Percentiles rank a stretch among this genome's conserved stretches.
These are phyloP conservation scores for Bauhinia variegata DNA, from an alignment of 306 rosid genomes.

Conservation along the genomic window DNA sequence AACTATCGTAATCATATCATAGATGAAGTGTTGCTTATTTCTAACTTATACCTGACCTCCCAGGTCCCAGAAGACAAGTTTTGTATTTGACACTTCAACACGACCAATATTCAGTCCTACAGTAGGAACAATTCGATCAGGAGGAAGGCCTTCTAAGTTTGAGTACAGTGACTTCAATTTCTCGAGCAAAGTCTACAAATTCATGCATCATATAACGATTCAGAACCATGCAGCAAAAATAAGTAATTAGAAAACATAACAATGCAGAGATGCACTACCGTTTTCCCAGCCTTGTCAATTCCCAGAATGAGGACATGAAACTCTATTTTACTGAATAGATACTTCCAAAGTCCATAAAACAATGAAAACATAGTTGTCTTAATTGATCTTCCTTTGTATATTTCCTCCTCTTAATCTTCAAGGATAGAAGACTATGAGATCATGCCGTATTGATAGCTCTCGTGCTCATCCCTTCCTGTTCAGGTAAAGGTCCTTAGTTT, in stretches of 20 bases:
- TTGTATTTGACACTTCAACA: constrained; percentile 75
- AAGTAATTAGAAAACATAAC: constrained; percentile 22
- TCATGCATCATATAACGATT: constrained; percentile 14
- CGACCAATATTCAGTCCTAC: constrained; percentile 99
- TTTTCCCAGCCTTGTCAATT: constrained; percentile 98
- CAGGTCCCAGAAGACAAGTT: constrained; percentile 96
- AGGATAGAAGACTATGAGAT: constrained; percentile 37
- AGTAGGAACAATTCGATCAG: constrained; percentile 96
- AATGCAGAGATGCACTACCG: constrained; percentile 57
- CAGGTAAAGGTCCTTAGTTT: not conserved
- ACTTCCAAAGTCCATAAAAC: constrained; percentile 96
- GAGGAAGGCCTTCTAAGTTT: constrained; percentile 84
- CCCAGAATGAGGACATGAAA: constrained; percentile 97
- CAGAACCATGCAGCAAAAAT: constrained; percentile 25
- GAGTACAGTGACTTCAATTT: constrained; percentile 86
- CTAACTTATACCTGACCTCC: constrained; percentile 91
- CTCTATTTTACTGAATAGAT: constrained; percentile 84
- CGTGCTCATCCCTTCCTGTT: constrained; percentile 27
- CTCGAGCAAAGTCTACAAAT: constrained; percentile 86
- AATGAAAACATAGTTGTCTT: constrained; percentile 77
- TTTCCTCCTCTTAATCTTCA: constrained; percentile 44
- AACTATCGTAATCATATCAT: constrained; percentile 20
- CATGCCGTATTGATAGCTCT: constrained; percentile 45
- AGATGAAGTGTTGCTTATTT: not conserved
- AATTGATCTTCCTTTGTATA: constrained; percentile 29